Conservation (phyloP, 352 stramenopile genomes). For the Pythium sp. region DNA sequence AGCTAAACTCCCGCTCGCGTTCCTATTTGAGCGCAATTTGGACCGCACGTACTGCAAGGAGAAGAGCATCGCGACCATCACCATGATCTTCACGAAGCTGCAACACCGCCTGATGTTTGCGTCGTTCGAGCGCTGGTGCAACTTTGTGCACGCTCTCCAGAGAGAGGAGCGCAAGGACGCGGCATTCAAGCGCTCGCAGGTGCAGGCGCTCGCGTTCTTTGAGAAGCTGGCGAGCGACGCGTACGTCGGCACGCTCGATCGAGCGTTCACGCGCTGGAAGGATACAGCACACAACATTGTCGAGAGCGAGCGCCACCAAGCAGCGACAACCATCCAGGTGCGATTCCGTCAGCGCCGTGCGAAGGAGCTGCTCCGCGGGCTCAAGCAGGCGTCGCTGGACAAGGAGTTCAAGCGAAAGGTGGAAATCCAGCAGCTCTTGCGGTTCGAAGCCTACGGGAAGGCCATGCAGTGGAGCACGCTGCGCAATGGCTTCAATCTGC, state of each 20-base stretch:
- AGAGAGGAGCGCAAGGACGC: conserved; percentile 25
- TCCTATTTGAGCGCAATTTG: conserved; percentile 75
- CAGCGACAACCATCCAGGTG: conserved; percentile 46
- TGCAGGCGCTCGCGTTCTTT: conserved; percentile 44
- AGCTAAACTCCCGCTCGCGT: conserved; percentile 55
- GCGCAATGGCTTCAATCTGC: conserved; percentile 51
- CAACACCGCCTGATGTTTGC: conserved; percentile 55
- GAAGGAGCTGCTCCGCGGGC: conserved; percentile 23
- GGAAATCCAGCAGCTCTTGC: conserved; percentile 46
- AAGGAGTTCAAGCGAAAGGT: conserved; percentile 35
- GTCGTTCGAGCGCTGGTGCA: conserved; percentile 42
- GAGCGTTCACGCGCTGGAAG: conserved; percentile 37
- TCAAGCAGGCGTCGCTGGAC: conserved; percentile 42
- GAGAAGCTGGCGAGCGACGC: conserved; percentile 53
- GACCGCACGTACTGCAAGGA: conserved; percentile 54
- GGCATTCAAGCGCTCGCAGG: conserved; percentile 29
- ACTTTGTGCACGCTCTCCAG: conserved; percentile 16
- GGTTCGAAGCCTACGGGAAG: conserved; percentile 53
- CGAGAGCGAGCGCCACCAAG: conserved; percentile 23
- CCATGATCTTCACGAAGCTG: conserved; percentile 64
- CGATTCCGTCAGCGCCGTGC: conserved; percentile 38
- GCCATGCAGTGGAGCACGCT: conserved; percentile 57
- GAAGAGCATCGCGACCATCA: conserved; percentile 51
- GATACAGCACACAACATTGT: conserved; percentile 9
- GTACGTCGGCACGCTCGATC: conserved; percentile 44